phyloP scores from a whole-genome alignment of 225 moss, liverwort and hornwort genomes.

The Pseudisothecium myosuroides region DNA sequence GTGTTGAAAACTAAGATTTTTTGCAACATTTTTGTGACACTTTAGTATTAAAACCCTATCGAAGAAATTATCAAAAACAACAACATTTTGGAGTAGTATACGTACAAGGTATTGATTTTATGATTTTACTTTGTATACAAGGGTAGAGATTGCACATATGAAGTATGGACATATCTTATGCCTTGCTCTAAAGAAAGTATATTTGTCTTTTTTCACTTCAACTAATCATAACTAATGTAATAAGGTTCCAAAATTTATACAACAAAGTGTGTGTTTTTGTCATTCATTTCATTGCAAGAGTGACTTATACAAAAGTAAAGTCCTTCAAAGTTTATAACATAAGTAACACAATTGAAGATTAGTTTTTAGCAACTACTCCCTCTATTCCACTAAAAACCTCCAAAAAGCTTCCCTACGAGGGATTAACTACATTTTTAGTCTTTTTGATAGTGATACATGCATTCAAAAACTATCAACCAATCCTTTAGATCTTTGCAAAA shows the following conservation, averaged over 20 bases:
- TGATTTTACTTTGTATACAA: not conserved
- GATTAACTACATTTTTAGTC: too few relatives aligned
- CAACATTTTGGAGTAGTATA: rapidly evolving
- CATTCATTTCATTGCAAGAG: not conserved
- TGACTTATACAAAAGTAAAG: not conserved
- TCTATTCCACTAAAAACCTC: too few relatives aligned
- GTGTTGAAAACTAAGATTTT: rapidly evolving
- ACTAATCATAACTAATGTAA: not conserved
- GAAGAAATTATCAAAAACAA: not conserved
- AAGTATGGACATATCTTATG: rapidly evolving
- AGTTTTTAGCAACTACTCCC: too few relatives aligned
- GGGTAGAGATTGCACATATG: not conserved
- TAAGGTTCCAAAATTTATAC: not conserved
- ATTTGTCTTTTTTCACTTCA: not conserved
- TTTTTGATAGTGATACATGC: too few relatives aligned
- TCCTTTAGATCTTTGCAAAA: too few relatives aligned
- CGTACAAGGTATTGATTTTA: not conserved
- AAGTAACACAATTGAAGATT: not conserved
- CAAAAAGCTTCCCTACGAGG: too few relatives aligned
- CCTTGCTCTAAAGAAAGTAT: rapidly evolving
- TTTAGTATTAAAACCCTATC: rapidly evolving
- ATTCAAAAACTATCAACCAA: too few relatives aligned
- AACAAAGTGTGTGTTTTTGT: rapidly evolving
- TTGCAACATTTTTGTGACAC: rapidly evolving
- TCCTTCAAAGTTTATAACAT: not conserved